phyloP scores from a whole-genome alignment of 306 rosid genomes.

The Casuarina equisetifolia region DNA sequence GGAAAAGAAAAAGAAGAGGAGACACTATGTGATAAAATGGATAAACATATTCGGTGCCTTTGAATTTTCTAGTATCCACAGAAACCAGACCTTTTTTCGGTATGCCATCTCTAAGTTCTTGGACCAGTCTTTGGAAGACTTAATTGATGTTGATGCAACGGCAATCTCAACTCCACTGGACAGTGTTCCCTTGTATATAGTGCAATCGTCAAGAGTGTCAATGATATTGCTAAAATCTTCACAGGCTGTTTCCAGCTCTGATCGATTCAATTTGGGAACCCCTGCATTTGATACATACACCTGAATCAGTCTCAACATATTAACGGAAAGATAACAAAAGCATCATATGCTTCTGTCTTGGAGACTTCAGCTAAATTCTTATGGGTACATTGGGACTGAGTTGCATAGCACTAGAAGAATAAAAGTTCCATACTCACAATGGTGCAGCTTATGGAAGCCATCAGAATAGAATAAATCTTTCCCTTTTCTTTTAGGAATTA shows the following conservation, averaged over 20 bases:
- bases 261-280: conserved; percentile 82
- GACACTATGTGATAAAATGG: no score
- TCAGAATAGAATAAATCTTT: not conserved
- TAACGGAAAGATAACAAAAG: not conserved
- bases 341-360: not conserved
- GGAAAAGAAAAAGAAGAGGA: not conserved
- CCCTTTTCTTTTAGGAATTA: not conserved
- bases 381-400: conserved; percentile 4
- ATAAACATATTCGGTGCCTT: not conserved
- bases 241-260: conserved; percentile 83
- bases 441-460: not conserved
- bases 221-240: conserved; percentile 95
- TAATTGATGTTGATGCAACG: conserved; percentile 59
- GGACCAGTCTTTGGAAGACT: conserved; percentile 69
- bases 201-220: conserved; percentile 40
- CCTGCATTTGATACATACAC: conserved; percentile 48
- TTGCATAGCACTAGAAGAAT: conserved; percentile 2
- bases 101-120: conserved; percentile 60
- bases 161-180: conserved; percentile 96
- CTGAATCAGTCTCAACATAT: conserved; percentile 1
- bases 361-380: not conserved
- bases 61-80: conserved; percentile 10
- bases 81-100: conserved; percentile 63
- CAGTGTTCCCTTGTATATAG: conserved; percentile 80
- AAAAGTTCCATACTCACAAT: conserved; percentile 1